phyloP scores from a whole-genome alignment of 176 grass and related monocot genomes.

The Zoysia japonica region DNA sequence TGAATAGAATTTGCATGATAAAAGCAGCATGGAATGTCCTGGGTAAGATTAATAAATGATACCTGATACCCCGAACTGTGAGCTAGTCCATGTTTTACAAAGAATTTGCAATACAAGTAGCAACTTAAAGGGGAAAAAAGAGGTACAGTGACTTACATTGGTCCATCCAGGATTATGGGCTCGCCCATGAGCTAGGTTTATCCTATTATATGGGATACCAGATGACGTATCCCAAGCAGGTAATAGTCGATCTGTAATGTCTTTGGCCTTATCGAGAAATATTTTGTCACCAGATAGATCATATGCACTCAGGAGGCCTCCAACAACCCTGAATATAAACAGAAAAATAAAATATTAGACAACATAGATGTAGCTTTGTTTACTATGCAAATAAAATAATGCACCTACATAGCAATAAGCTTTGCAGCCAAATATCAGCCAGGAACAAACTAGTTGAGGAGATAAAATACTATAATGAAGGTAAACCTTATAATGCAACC shows the following conservation, averaged over 20 bases:
- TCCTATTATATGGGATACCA: conserved; percentile 64
- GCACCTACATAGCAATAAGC: conserved; percentile 13
- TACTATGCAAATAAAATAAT: neutral
- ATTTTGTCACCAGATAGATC: conserved; percentile 64
- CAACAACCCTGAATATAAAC: conserved; percentile 54
- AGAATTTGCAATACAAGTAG: neutral
- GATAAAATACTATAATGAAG: conserved; percentile 26
- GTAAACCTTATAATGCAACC: conserved; percentile 57
- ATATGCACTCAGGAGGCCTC: conserved; percentile 66
- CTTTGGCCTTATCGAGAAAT: conserved; percentile 72
- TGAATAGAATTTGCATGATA: neutral
- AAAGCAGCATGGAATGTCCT: neutral
- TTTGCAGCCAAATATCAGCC: conserved; percentile 29
- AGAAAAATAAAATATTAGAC: conserved; percentile 42
- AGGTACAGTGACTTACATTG: conserved; percentile 38
- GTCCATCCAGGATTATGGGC: conserved; percentile 66
- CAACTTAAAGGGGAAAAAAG: conserved; percentile 15
- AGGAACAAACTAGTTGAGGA: conserved; percentile 20
- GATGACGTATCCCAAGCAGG: conserved; percentile 74
- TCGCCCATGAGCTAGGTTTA: conserved; percentile 62
- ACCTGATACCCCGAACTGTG: neutral
- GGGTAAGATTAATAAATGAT: conserved; percentile 2
- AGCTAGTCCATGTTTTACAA: conserved; percentile 20
- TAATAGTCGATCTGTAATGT: conserved; percentile 61
- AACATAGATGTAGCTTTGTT: conserved; percentile 30